These are phyloP conservation scores for Leishmania guyanensis DNA, from an alignment of 208 protist species.

Conservation along the genomic window DNA sequence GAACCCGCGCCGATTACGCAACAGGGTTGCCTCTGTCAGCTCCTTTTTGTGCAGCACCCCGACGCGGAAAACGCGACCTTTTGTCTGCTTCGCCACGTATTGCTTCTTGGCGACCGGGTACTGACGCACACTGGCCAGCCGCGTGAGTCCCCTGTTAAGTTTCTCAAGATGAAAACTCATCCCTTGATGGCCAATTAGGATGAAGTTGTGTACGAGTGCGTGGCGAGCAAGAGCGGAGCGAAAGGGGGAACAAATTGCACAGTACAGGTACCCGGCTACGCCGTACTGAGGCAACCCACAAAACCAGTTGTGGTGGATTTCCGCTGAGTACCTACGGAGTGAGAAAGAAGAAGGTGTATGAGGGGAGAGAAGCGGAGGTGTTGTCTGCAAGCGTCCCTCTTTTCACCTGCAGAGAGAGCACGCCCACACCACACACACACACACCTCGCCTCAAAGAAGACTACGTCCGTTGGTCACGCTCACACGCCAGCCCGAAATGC, in stretches of 20 bases:
- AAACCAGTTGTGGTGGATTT: neutral
- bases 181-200: neutral
- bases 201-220: neutral
- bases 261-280: neutral
- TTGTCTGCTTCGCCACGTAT: slow-evolving; percentile 47
- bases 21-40: slow-evolving; percentile 57
- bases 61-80: slow-evolving; percentile 76
- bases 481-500: neutral
- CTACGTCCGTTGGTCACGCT: neutral
- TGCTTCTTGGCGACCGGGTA: slow-evolving; percentile 47
- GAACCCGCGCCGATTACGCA: slow-evolving; percentile 78
- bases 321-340: neutral
- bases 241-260: neutral
- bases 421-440: neutral
- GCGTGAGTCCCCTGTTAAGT: slow-evolving; percentile 74
- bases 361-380: neutral
- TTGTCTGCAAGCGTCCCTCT: neutral
- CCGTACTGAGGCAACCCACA: neutral
- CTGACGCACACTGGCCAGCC: slow-evolving; percentile 59
- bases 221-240: neutral
- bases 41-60: slow-evolving; percentile 74
- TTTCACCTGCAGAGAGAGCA: neutral
- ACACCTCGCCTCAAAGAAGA: neutral
- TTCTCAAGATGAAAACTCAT: slow-evolving; percentile 52
- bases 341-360: neutral